phyloP scores from a whole-genome alignment of 306 rosid genomes.

The Dalbergia cochinchinensis region DNA sequence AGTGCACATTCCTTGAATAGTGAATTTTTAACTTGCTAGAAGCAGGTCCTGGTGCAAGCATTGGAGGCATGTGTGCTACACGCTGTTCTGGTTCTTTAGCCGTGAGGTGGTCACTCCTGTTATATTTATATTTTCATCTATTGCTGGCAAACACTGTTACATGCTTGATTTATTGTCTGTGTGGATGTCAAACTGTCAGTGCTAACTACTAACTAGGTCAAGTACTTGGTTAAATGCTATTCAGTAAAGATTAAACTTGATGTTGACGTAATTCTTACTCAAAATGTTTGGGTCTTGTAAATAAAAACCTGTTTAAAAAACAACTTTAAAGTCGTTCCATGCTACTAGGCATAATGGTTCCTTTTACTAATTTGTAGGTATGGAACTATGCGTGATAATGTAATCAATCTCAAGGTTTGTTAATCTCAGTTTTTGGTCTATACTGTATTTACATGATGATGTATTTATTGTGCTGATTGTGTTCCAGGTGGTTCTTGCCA shows the following conservation, averaged over 20 bases:
- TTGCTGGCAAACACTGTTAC: background rate
- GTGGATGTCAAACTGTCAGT: slow-evolving; percentile 16
- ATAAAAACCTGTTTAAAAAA: slow-evolving; percentile 1
- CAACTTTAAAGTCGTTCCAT: slow-evolving; percentile 34
- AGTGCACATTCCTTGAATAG: slow-evolving; percentile 13
- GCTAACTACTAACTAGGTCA: slow-evolving; percentile 15
- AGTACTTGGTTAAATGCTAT: slow-evolving; percentile 25
- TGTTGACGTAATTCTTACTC: slow-evolving; percentile 25
- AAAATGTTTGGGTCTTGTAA: background rate
- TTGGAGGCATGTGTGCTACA: slow-evolving; percentile 99
- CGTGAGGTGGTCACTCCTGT: slow-evolving; percentile 69
- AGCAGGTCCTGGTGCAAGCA: slow-evolving; percentile 99
- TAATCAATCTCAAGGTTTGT: slow-evolving; percentile 85
- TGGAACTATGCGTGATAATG: slow-evolving; percentile 99
- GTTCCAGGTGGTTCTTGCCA: slow-evolving; percentile 86
- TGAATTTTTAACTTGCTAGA: slow-evolving; percentile 41
- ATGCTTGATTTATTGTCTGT: slow-evolving; percentile 34
- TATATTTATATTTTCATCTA: slow-evolving; percentile 23
- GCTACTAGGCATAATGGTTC: slow-evolving; percentile 48
- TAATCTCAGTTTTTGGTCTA: slow-evolving; percentile 29
- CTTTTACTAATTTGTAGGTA: slow-evolving; percentile 75
- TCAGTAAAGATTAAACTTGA: slow-evolving; percentile 32
- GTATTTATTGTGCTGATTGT: slow-evolving; percentile 48
- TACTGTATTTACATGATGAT: slow-evolving; percentile 28
- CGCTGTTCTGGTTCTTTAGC: slow-evolving; percentile 99